Percentiles rank a stretch among this genome's conserved stretches.
These are phyloP conservation scores for Rheum nobile DNA, from an alignment of 148 eudicot species.

Conservation along the genomic window DNA sequence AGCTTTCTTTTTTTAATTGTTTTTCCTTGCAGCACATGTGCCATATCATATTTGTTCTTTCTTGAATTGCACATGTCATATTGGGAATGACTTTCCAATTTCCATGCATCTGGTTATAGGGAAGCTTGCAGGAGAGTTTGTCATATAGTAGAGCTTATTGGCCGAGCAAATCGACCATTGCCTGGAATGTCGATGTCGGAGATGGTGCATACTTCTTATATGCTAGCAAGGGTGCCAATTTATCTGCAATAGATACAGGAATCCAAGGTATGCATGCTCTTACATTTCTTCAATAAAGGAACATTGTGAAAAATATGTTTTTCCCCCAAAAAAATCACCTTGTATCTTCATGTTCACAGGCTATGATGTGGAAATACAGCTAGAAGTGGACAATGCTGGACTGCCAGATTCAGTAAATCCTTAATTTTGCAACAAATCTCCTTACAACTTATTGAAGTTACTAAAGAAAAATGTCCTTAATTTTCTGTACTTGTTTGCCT, in stretches of 20 bases:
- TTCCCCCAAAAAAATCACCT: neutral
- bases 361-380: constrained; percentile 54
- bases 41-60: neutral
- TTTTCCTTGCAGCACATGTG: neutral
- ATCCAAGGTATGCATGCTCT: constrained; percentile 42
- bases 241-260: constrained; percentile 38
- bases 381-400: constrained; percentile 38
- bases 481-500: neutral
- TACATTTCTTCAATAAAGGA: neutral
- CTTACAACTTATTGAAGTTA: neutral
- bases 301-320: neutral
- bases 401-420: constrained; percentile 29
- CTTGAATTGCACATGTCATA: neutral
- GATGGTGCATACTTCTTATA: constrained; percentile 53
- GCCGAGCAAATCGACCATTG: constrained; percentile 61
- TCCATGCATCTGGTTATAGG: constrained; percentile 12
- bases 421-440: neutral
- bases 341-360: constrained; percentile 39
- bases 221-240: constrained; percentile 60
- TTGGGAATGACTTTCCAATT: neutral
- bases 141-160: constrained; percentile 64
- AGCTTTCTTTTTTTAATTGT: neutral
- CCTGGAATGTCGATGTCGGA: constrained; percentile 59
- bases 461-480: neutral
- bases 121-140: constrained; percentile 41